Evolutionary conservation across 352 stramenopile species (phyloP), one percentile per base, ranked within the genome.

Genomic region (Phytophthora crassamura): DNA sequence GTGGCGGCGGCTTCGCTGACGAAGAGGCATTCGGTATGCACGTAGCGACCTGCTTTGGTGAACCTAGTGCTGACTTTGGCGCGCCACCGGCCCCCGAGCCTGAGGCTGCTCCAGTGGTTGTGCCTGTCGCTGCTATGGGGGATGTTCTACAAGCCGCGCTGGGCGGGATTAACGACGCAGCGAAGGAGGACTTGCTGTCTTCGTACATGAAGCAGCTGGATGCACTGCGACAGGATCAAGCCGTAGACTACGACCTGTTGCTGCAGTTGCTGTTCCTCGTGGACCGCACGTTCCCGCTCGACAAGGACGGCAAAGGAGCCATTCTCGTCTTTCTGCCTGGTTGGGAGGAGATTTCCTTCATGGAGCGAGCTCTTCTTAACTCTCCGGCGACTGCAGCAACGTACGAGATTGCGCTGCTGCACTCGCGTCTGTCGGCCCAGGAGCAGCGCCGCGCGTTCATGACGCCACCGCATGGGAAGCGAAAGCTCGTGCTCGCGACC

Each of bases 401-500:
- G n/a, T 91, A 89, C 50, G 79, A 90, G 38, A 81, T 94, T 34
- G 81, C 82, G 15, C 75, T 93, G 60, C 63, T 94, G 16, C 86
- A 94, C 67, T 93, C 84, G 39, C 79, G 80, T 0, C 56, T 94
- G 2, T 92, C 86, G 3, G 74, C 80, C 0, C 73, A 89, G 34
- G 86, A 94, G 41, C 86, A 94, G 54, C 80, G 80, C 4, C 75
- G 72, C 9, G 86, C 84, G 12, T 95, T 95, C 59, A 59, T 85
- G 34, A 87, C 77, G 15, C 80, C 86, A 2, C 74, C 80, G 6
- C 61, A 62, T 5, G 82, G 82, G 22, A 88, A 88, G 54, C 76
- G 84, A 48, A 94, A 96, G 59, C 63, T 96, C 6, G 88, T 96
- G 34, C 81, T 98, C 45, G 80, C 92, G 5, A 99, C 97, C 0